Evolutionary conservation across 108 stramenopile genomes (phyloP).

Genomic region (Skeletonema marinoi): DNA sequence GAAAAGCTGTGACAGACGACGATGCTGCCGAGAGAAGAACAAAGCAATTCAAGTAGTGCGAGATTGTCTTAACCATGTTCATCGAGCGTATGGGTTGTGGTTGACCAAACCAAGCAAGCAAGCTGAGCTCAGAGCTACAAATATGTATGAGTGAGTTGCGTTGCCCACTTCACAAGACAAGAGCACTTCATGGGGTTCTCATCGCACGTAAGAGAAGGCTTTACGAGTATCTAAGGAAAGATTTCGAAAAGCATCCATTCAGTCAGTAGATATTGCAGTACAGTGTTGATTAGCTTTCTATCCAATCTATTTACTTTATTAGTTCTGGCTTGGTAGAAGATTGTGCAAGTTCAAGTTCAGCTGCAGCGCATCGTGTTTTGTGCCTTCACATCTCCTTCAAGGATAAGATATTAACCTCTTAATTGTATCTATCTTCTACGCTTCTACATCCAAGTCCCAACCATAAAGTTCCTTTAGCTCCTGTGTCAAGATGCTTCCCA

Average conservation of each 20-base stretch:
- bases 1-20: not conserved
- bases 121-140: too few species aligned
- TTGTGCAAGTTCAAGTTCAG: not conserved
- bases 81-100: too few species aligned
- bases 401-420: not conserved
- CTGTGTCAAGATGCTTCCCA: conserved; percentile 55
- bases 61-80: not conserved
- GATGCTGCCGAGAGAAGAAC: not conserved
- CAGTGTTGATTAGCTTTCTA: too few species aligned
- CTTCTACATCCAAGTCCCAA: conserved; percentile 53
- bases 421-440: conserved; percentile 3
- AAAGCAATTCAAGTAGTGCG: not conserved
- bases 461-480: conserved; percentile 65
- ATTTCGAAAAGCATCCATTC: not conserved
- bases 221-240: not conserved
- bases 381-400: not conserved
- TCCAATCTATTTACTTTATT: too few species aligned
- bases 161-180: too few species aligned
- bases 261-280: too few species aligned
- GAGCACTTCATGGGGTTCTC: not conserved
- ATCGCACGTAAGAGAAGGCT: not conserved
- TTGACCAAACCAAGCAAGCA: too few species aligned
- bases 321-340: too few species aligned
- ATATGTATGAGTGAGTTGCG: too few species aligned
- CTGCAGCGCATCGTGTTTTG: not conserved